Evolutionary conservation across 805 yeast species (phyloP), one percentile per base, ranked within the genome.

Genomic region (Candida ortonii): DNA sequence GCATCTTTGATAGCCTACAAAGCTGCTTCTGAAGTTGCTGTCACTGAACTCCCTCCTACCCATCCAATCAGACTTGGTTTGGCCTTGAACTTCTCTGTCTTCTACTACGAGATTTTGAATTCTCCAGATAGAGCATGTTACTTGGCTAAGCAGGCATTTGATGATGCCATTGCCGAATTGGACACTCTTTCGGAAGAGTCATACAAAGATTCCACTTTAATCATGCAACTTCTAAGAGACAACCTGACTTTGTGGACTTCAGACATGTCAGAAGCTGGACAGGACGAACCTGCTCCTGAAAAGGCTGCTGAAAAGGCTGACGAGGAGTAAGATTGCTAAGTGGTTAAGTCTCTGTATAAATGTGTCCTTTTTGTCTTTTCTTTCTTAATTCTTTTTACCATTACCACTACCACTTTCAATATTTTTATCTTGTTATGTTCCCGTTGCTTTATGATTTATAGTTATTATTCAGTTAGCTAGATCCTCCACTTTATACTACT

Each of bases 111-210:
- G 74, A 94, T 93, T 61, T 84, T 89, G 68, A 89, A 90, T 70
- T 85, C 96, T 41, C 97, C 98, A 56, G 97, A 90, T 65, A 86
- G 95, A 68, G 98, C 98, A 53, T 90, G 98, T 68, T 95, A 89
- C 65, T 79, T 90, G 65, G 98, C 98, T 58, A 93, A 90, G 70
- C 96, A 90, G 71, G 97, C 98, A 24, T 90, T 93, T 55, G 98
- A 90, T 67, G 97, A 90, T 62, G 98, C 98, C 47, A 94, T 90
- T 63, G 96, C 98, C 47, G 97, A 93, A 71, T 79, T 90, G 64
- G 98, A 90, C 70, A 86, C 97, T 50, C 76, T 90, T 62, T 85
- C 95, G 28, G 98, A 90, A 71, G 98, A 90, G 72, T 84, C 96
- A 51, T 90, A 93, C 80, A 93, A 90, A 70, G 98, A 90, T 68